Evolutionary conservation across 768 basidiomycete genomes (phyloP).

Genomic region (Psilocybe cyanescens): DNA sequence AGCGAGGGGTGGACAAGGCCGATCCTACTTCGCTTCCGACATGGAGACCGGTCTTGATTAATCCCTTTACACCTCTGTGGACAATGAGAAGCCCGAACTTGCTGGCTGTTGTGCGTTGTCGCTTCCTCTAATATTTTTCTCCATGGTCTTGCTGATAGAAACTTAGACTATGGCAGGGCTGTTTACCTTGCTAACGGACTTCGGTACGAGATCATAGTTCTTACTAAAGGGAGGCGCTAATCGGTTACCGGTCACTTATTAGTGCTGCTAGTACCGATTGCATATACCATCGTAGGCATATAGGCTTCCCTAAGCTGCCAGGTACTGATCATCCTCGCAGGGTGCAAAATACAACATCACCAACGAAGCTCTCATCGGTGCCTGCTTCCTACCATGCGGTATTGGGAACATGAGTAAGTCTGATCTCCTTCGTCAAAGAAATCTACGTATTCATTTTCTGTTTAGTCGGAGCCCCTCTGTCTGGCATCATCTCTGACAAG

Average conservation of each 20-base stretch:
- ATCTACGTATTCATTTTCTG: not conserved
- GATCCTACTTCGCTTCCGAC: conserved; percentile 23
- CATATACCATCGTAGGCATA: conserved; percentile 64
- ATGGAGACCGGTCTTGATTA: conserved; percentile 49
- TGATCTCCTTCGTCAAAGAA: not conserved
- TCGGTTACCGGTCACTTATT: not conserved
- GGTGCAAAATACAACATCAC: conserved; percentile 58
- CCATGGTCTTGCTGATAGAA: not conserved
- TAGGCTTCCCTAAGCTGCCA: not conserved
- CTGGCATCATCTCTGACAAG: conserved; percentile 61
- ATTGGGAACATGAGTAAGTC: conserved; percentile 60
- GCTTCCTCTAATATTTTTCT: not conserved
- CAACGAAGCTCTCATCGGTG: conserved; percentile 61
- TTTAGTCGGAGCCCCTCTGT: conserved; percentile 63
- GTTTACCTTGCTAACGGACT: conserved; percentile 40
- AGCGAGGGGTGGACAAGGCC: conserved; percentile 55
- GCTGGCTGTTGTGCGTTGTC: conserved; percentile 49
- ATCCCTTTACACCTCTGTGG: conserved; percentile 56
- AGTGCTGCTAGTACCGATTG: conserved; percentile 63
- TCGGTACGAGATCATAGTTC: conserved; percentile 32
- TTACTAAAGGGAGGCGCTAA: not conserved
- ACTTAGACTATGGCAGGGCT: conserved; percentile 33
- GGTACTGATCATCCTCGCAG: conserved; percentile 32
- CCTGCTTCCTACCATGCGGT: conserved; percentile 64
- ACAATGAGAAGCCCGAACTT: conserved; percentile 66